Evolutionary conservation across 495 filamentous ascomycete species (phyloP), one percentile per base, ranked within the genome.

Genomic region (Aspergillus olivimuriae): DNA sequence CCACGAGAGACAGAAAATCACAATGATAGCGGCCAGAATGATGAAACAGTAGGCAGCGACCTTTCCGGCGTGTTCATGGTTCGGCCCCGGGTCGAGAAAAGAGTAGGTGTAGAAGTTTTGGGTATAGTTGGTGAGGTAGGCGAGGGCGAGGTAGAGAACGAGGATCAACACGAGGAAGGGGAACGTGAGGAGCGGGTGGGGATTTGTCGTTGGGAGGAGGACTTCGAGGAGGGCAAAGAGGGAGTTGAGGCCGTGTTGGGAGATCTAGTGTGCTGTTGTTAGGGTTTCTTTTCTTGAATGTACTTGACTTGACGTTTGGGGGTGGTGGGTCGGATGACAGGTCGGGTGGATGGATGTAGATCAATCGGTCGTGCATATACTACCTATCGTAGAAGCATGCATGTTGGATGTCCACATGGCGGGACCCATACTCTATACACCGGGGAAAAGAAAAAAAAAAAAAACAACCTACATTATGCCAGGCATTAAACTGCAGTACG

Each of bases 211-310:
- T 2, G 86, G 65, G 19, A 92, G 49, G 31, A 83, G 9, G 50
- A 91, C 74, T 65, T 94, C 88, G 49, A 87, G 69, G 16, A 86
- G 53, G 2, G 82, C 84, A 57, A 82, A 90, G 24, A 75, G 46
- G 38, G 72, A 74, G 68, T 92, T 92, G 15, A 94, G 65, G 30
- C 63, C 75, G 61, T 94, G 88, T 56, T 82, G 72, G 41, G 83
- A 86, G 55, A 87, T 66, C 75, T 22, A 15, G 28, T 26, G 17
- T 30, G 41, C 30, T 37, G 45, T 34, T 22, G 14, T n/a, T 47
- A 32, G 23, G 18, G 34, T 15, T 32, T 16, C 4, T 2, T 36
- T 36, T 14, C 5, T 36, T 8, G 34, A 20, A 41, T n/a, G n/a
- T n/a, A n/a, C n/a, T n/a, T n/a, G n/a, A n/a, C n/a, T n/a, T n/a